These are phyloP conservation scores for Penicillium angulare DNA, from an alignment of 495 filamentous ascomycete genomes.

Conservation along the genomic window DNA sequence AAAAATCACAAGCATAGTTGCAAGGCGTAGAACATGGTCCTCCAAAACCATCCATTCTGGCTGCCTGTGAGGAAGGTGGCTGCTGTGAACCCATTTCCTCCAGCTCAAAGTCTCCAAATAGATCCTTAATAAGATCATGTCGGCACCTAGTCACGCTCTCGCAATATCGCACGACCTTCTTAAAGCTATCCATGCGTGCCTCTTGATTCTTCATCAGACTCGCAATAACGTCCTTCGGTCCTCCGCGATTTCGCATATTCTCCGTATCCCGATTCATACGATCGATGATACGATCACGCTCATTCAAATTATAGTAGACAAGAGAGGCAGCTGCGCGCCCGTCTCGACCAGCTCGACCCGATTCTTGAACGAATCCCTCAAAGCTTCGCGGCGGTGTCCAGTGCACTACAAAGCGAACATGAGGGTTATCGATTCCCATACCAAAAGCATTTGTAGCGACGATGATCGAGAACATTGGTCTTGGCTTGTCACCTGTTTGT, in stretches of 20 bases:
- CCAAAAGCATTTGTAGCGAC: conserved; percentile 95
- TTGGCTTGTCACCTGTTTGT: conserved; percentile 4
- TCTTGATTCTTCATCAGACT: conserved; percentile 33
- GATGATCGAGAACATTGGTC: conserved; percentile 75
- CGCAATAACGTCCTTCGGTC: conserved; percentile 10
- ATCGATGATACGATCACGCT: conserved; percentile 71
- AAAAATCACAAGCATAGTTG: conserved; percentile 86
- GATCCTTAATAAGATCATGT: conserved; percentile 72
- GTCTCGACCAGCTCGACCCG: conserved; percentile 85
- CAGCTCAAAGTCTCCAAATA: conserved; percentile 70
- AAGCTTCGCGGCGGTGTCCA: conserved; percentile 91
- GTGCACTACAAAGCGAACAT: conserved; percentile 90
- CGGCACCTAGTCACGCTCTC: conserved; percentile 71
- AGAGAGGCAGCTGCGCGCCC: conserved; percentile 83
- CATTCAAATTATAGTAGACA: conserved; percentile 83
- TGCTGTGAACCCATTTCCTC: conserved; percentile 41
- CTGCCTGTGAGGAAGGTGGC: conserved; percentile 17
- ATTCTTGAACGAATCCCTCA: conserved; percentile 95
- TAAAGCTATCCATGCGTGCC: conserved; percentile 44
- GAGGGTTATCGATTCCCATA: conserved; percentile 95
- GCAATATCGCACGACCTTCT: conserved; percentile 73
- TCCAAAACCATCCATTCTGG: not conserved
- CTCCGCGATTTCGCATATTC: conserved; percentile 35
- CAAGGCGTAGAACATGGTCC: conserved; percentile 47
- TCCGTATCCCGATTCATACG: conserved; percentile 39